Evolutionary conservation across 1,139 yeast genomes (phyloP), one percentile per base, ranked within the genome.

Genomic region (Arxiozyma bovina): DNA sequence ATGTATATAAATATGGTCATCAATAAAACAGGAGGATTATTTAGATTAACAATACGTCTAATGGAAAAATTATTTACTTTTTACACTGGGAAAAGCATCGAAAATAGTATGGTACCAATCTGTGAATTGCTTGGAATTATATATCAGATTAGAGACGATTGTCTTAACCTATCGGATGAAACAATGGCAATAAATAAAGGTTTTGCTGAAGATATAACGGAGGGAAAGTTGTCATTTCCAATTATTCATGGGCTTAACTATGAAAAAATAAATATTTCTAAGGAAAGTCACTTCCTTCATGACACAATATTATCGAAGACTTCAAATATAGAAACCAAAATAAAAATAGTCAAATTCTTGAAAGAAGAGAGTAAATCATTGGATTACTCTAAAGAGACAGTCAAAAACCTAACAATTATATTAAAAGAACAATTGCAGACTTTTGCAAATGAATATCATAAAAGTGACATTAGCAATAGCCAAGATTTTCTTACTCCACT

Each of bases 21-120:
- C 77, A 82, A 88, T 66, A 90, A 90, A 65, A 90, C 97, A 0
- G 96, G 96, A 1, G 96, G 97, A 0, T 72, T 90, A 41, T 86
- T 89, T 65, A 75, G 96, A 55, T 73, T 90, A 45, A 83, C 93
- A 0, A 81, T 85, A 4, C 73, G 83, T 57, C 70, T 90, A 42
- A 75, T 90, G 77, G 83, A 77, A 60, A 67, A 73, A 27, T 60
- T 70, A 50, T 23, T 55, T 3, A 27, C n/a, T 17, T 47, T 43
- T 22, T 51, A 53, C 25, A 53, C 49, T 27, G 48, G 23, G 17
- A 45, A 20, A 45, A 43, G 6, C 9, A 30, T 53, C 1, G 50
- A 48, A 27, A 52, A 50, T 15, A 60, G 65, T 22, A 69, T 83
- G 48, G 75, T 83, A 0, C 81, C 85, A 6, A 70, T 88, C 42